Evolutionary conservation across 306 rosid genomes (phyloP).

Genomic region (Vigna mungo): DNA sequence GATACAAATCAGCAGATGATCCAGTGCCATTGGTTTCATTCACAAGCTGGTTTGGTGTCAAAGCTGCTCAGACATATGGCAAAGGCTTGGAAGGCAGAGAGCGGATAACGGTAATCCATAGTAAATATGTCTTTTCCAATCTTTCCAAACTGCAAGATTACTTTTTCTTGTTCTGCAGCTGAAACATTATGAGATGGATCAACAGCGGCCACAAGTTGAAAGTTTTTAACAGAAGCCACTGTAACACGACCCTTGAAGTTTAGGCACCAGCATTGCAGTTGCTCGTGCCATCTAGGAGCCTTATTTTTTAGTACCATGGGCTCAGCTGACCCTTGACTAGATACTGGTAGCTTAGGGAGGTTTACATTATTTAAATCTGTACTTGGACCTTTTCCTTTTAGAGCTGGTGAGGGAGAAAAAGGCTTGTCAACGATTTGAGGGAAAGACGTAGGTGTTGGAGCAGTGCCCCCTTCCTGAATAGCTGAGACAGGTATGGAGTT

Average conservation of each 20-base stretch:
- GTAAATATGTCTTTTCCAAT: conserved; percentile 89
- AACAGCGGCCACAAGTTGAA: conserved; percentile 82
- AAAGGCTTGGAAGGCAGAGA: conserved; percentile 92
- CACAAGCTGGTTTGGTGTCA: conserved; percentile 87
- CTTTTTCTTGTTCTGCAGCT: conserved; percentile 74
- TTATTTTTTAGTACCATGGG: conserved; percentile 74
- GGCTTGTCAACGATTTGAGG: conserved; percentile 51
- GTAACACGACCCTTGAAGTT: conserved; percentile 89
- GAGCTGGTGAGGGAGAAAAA: conserved; percentile 46
- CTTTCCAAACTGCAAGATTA: conserved; percentile 87
- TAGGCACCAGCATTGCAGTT: conserved; percentile 91
- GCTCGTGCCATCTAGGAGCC: conserved; percentile 95
- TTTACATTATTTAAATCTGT: conserved; percentile 47
- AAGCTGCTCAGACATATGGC: conserved; percentile 90
- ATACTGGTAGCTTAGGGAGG: conserved; percentile 36
- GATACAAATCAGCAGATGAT: conserved; percentile 35
- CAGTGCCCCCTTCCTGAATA: conserved; percentile 77
- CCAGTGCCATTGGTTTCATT: conserved; percentile 52
- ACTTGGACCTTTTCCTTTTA: conserved; percentile 57
- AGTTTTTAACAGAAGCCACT: conserved; percentile 91
- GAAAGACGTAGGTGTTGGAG: conserved; percentile 70
- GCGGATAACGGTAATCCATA: conserved; percentile 91
- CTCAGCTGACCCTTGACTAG: conserved; percentile 49
- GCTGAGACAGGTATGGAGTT: conserved; percentile 71
- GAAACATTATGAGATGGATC: conserved; percentile 71